phyloP scores from a whole-genome alignment of 352 stramenopile species.

The Pythium volutum region DNA sequence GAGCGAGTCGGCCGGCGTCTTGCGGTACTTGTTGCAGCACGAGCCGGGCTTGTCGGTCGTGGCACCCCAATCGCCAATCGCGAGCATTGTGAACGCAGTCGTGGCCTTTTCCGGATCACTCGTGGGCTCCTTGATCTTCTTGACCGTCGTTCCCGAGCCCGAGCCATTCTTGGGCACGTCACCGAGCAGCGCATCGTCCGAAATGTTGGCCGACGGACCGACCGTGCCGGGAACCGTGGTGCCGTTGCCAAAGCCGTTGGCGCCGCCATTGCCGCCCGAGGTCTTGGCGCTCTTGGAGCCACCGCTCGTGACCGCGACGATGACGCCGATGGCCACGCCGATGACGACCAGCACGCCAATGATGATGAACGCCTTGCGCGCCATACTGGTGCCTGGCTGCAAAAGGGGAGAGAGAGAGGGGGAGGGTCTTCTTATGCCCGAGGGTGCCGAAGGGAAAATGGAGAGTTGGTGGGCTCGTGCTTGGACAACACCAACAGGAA shows the following conservation, averaged over 20 bases:
- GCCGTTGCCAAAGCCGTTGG: conserved; percentile 9
- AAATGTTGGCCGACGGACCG: conserved; percentile 24
- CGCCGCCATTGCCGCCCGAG: conserved; percentile 1
- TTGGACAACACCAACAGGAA: conserved; percentile 17
- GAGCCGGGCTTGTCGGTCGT: conserved; percentile 85
- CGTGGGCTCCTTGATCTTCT: conserved; percentile 37
- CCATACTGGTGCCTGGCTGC: conserved; percentile 22
- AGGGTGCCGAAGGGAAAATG: conserved; percentile 9
- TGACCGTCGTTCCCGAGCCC: conserved; percentile 22
- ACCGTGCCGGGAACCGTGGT: conserved; percentile 11
- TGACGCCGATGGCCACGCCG: conserved; percentile 55
- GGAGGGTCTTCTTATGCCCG: conserved; percentile 7
- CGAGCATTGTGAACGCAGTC: conserved; percentile 73
- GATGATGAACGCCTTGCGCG: conserved; percentile 66
- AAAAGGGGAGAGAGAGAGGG: conserved; percentile 16
- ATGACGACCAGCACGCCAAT: conserved; percentile 68
- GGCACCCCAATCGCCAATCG: conserved; percentile 83
- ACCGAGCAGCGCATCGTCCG: conserved; percentile 42
- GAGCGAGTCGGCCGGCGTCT: conserved; percentile 71
- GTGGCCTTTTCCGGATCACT: conserved; percentile 52
- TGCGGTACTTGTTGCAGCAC: conserved; percentile 89
- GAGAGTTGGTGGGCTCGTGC: background rate
- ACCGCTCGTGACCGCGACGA: conserved; percentile 56
- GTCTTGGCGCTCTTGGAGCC: conserved; percentile 30
- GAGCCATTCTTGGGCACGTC: conserved; percentile 26